Evolutionary conservation across 805 yeast species (phyloP).

Genomic region (Suhomyces canberraensis): DNA sequence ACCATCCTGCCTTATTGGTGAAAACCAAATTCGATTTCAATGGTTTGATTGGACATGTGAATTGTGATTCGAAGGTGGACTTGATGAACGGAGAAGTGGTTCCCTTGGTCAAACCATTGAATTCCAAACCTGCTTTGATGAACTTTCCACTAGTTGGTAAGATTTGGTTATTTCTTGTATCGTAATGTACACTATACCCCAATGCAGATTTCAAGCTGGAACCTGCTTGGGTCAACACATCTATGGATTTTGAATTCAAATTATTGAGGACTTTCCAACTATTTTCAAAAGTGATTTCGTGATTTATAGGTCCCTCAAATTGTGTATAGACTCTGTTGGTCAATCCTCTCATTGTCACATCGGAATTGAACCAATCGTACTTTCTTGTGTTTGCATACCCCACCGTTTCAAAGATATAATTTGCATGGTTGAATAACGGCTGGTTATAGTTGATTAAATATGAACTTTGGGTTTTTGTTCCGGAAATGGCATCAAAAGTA

Average conservation of each 20-base stretch:
- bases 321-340: conserved; percentile 40
- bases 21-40: conserved; percentile 21
- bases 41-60: conserved; percentile 21
- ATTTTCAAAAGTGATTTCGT: conserved; percentile 48
- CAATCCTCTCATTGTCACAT: conserved; percentile 42
- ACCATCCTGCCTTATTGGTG: conserved; percentile 32
- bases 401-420: conserved; percentile 37
- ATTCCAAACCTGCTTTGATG: conserved; percentile 35
- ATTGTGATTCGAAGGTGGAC: conserved; percentile 37
- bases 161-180: conserved; percentile 41
- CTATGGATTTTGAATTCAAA: conserved; percentile 25
- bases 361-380: conserved; percentile 49
- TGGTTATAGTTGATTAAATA: conserved; percentile 46
- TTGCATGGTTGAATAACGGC: conserved; percentile 44
- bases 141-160: conserved; percentile 44
- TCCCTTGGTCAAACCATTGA: conserved; percentile 24
- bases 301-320: conserved; percentile 34
- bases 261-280: conserved; percentile 36
- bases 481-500: conserved; percentile 49
- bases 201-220: conserved; percentile 44
- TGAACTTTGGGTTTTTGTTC: conserved; percentile 48
- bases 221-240: conserved; percentile 41
- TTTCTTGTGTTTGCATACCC: conserved; percentile 42
- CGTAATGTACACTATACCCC: conserved; percentile 38
- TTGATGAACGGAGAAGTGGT: conserved; percentile 39